phyloP scores from a whole-genome alignment of 2,329 filamentous ascomycete genomes.

The Onygenales sp. region DNA sequence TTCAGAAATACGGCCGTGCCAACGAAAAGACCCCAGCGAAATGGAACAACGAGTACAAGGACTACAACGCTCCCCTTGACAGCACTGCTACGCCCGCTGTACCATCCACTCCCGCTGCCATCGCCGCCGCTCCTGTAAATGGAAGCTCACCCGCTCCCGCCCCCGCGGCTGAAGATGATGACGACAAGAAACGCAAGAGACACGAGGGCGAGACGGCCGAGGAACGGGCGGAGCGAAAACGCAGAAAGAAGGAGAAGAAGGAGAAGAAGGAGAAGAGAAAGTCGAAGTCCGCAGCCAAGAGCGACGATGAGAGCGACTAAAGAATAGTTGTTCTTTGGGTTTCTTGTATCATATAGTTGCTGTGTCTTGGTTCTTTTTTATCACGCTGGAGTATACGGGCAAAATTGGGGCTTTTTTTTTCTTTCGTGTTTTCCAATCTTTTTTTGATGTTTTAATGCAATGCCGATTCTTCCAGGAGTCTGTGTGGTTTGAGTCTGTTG shows the following conservation, averaged over 20 bases:
- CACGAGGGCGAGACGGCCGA: constrained; percentile 47
- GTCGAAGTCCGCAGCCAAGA: constrained; percentile 47
- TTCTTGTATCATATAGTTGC: constrained; percentile 33
- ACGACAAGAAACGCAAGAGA: constrained; percentile 45
- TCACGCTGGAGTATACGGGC: constrained; percentile 29
- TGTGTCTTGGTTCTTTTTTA: constrained; percentile 14
- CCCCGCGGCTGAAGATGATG: constrained; percentile 34
- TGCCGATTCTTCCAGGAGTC: not conserved
- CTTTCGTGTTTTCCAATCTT: constrained; percentile 1
- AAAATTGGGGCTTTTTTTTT: constrained; percentile 19
- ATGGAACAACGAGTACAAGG: constrained; percentile 89
- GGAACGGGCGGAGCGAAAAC: constrained; percentile 40
- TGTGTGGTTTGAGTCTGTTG: not conserved
- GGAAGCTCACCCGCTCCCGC: constrained; percentile 20
- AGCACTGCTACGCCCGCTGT: constrained; percentile 33
- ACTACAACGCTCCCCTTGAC: constrained; percentile 57
- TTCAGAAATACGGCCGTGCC: constrained; percentile 74
- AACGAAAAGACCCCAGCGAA: constrained; percentile 91
- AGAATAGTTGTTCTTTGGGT: constrained; percentile 11
- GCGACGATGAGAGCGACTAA: constrained; percentile 34
- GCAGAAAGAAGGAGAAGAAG: constrained; percentile 46
- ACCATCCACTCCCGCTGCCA: constrained; percentile 33
- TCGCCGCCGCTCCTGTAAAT: constrained; percentile 21
- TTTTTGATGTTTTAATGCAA: not conserved
- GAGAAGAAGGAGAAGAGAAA: constrained; percentile 60